Evolutionary conservation across 2,329 filamentous ascomycete species (phyloP), one percentile per base, ranked within the genome.

Genomic region (Cylindrodendrum hubeiense): DNA sequence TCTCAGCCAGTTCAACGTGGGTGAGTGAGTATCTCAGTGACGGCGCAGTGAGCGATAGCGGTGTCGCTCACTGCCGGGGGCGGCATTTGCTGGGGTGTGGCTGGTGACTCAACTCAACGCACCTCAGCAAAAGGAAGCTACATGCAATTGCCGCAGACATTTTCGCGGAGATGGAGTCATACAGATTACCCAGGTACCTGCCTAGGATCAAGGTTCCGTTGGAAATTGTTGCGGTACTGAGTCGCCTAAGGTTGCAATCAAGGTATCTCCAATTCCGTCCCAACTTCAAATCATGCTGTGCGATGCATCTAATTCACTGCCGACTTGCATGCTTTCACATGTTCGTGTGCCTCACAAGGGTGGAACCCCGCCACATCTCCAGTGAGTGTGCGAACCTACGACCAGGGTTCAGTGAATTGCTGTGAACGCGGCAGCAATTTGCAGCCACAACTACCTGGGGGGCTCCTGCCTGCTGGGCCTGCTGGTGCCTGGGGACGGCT

Each of bases 401-500:
- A n/a, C 4, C 28, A 37, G 22, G 17, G 22, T 4, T 41, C 26
- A 47, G 41, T 47, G 26, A 56, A 47, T 33, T 41, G 43, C 6
- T 55, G 39, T n/a, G 39, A 17, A 13, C 34, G 8, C 21, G 24
- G 17, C 52, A 30, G 17, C 34, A 26, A 43, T 30, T 54, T 13
- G 22, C 52, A 39, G 53, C 19, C 17, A 7, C 43, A 5, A 17
- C 50, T 33, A 26, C 33, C 46, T 39, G 46, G 21, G 24, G n/a
- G 37, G 56, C 55, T 63, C 46, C 41, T 55, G 12, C 33, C 65
- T 62, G 54, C 60, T 54, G 56, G 33, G 53, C 49, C 59, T 67
- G 47, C 60, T 69, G 66, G 67, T 71, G 71, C 71, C 69, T 72
- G 63, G 64, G 44, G 24, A 43, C 46, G 57, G 61, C 60, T 67